Conservation (phyloP, 352 stramenopile genomes). For the Pythium grandisporangium region DNA sequence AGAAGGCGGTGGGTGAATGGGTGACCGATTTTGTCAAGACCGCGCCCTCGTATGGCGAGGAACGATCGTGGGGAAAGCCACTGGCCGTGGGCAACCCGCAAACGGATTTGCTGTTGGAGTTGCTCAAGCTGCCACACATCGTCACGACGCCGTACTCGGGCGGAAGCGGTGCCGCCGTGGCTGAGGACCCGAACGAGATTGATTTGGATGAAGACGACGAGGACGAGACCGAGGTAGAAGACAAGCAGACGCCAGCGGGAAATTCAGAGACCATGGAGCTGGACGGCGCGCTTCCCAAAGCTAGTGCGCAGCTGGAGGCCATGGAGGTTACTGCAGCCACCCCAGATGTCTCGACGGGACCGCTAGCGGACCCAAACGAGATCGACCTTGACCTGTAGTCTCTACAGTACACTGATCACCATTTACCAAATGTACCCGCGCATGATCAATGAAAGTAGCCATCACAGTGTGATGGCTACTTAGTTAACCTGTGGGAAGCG, state of each 20-base stretch:
- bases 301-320: neutral
- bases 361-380: conserved; percentile 10
- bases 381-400: conserved; percentile 11
- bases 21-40: conserved; percentile 77
- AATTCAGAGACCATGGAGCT: too few relatives aligned
- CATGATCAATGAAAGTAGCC: too few relatives aligned
- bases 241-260: too few relatives aligned
- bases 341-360: too few relatives aligned
- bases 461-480: too few relatives aligned
- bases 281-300: too few relatives aligned
- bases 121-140: conserved; percentile 91
- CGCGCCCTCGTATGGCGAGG: conserved; percentile 45
- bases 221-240: neutral
- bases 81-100: conserved; percentile 88
- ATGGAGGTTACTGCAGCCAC: neutral
- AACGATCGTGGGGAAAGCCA: conserved; percentile 10
- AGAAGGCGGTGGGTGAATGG: conserved; percentile 50
- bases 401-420: too few relatives aligned
- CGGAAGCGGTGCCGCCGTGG: neutral
- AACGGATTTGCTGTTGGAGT: conserved; percentile 89
- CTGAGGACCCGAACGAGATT: conserved; percentile 26
- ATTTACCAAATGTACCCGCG: too few relatives aligned
- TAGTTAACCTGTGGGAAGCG: too few relatives aligned
- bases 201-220: conserved; percentile 21
- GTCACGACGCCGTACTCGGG: conserved; percentile 88